Conservation (phyloP, 371 early-diverging fungal genomes). For the Haplosporangium sp. region DNA sequence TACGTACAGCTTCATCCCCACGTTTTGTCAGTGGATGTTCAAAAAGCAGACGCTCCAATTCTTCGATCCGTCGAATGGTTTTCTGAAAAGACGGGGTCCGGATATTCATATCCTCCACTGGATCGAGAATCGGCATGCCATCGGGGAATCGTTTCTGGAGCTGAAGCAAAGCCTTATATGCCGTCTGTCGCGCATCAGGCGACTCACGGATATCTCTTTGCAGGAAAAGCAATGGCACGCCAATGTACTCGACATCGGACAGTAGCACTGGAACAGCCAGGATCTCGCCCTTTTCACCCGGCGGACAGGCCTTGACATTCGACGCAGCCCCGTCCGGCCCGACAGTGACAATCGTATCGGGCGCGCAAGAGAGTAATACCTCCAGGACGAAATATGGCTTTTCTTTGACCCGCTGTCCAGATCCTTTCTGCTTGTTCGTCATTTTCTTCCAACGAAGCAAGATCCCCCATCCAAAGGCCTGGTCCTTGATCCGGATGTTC, state of each 20-base stretch:
- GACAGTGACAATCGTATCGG: conserved; percentile 63
- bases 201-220: conserved; percentile 72
- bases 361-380: conserved; percentile 80
- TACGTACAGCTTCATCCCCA: conserved; percentile 59
- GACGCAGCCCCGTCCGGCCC: conserved; percentile 65
- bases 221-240: conserved; percentile 77
- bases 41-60: conserved; percentile 74
- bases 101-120: conserved; percentile 88
- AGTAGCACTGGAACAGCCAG: conserved; percentile 84
- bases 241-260: conserved; percentile 65
- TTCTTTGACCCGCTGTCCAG: conserved; percentile 12
- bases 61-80: conserved; percentile 73
- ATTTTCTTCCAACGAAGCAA: conserved; percentile 70
- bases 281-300: conserved; percentile 66
- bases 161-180: conserved; percentile 74
- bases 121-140: conserved; percentile 85
- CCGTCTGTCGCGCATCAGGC: conserved; percentile 63
- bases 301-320: conserved; percentile 68
- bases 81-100: conserved; percentile 78
- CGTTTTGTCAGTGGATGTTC: conserved; percentile 62
- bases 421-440: background rate
- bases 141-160: conserved; percentile 77
- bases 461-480: conserved; percentile 94
- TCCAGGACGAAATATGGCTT: conserved; percentile 77
- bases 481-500: conserved; percentile 64